These are phyloP conservation scores for Maudiozyma pseudohumilis DNA, from an alignment of 805 yeast species.

Conservation along the genomic window DNA sequence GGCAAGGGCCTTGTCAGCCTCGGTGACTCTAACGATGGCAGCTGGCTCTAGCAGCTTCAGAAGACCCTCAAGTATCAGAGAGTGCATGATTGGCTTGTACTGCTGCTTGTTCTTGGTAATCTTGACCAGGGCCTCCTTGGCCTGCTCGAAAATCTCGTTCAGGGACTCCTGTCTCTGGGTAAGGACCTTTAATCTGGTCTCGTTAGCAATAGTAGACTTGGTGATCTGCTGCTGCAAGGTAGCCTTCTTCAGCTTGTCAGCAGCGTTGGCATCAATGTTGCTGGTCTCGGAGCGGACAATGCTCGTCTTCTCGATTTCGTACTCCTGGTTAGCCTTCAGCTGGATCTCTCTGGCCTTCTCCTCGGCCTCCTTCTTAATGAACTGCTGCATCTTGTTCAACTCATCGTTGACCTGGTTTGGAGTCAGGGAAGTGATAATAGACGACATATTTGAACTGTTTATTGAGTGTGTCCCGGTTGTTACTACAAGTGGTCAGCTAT, in stretches of 20 bases:
- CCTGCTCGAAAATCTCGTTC: slow-evolving; percentile 60
- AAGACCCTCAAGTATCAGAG: slow-evolving; percentile 71
- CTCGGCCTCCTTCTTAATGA: slow-evolving; percentile 97
- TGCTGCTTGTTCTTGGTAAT: slow-evolving; percentile 44
- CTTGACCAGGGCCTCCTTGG: slow-evolving; percentile 50
- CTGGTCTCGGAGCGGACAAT: slow-evolving; percentile 89
- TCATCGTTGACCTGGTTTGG: slow-evolving; percentile 76
- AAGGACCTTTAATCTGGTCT: slow-evolving; percentile 84
- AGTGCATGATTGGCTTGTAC: slow-evolving; percentile 62
- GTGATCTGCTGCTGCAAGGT: slow-evolving; percentile 89
- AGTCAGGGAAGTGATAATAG: slow-evolving; percentile 28
- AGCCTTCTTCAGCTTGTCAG: slow-evolving; percentile 81
- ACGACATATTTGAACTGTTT: too few relatives aligned
- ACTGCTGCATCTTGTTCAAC: slow-evolving; percentile 94
- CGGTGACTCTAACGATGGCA: slow-evolving; percentile 51
- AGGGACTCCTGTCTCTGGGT: slow-evolving; percentile 77
- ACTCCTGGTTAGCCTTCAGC: slow-evolving; percentile 96
- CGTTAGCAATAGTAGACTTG: slow-evolving; percentile 90
- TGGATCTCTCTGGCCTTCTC: slow-evolving; percentile 95
- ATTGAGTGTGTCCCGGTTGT: too few relatives aligned
- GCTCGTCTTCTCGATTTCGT: slow-evolving; percentile 93
- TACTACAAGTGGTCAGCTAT: too few relatives aligned
- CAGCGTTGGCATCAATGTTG: slow-evolving; percentile 72
- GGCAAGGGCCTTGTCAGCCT: slow-evolving; percentile 33
- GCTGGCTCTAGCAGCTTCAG: slow-evolving; percentile 63